phyloP scores from a whole-genome alignment of 2,329 filamentous ascomycete genomes.

The Exophiala calicioides region DNA sequence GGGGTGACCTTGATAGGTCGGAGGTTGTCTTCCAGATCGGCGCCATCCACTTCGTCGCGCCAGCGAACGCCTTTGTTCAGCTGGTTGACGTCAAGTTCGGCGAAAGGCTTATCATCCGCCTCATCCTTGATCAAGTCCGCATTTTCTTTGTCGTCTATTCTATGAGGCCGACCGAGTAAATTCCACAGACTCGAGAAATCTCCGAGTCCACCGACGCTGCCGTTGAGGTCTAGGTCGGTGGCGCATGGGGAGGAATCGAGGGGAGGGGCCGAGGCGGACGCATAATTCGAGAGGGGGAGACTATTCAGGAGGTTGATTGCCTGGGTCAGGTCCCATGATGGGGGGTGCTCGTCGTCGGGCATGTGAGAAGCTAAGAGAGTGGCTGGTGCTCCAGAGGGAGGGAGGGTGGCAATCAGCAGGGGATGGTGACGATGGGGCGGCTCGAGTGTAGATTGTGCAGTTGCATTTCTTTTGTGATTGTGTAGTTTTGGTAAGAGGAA shows the following conservation, averaged over 20 bases:
- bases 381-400: conserved; percentile 6
- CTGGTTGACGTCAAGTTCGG: conserved; percentile 22
- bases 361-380: conserved; percentile 15
- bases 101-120: conserved; percentile 22
- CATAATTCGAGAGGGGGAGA: conserved; percentile 12
- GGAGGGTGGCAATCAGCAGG: conserved; percentile 22
- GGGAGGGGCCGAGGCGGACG: not conserved
- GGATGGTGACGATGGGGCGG: conserved; percentile 11
- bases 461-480: conserved; percentile 12
- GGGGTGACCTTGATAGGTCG: conserved; percentile 20
- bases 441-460: conserved; percentile 4
- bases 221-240: conserved; percentile 12
- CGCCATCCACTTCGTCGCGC: conserved; percentile 36
- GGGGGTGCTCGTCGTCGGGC: conserved; percentile 18
- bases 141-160: conserved; percentile 8
- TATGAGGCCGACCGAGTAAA: conserved; percentile 32
- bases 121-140: conserved; percentile 22
- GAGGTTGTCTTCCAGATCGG: conserved; percentile 35
- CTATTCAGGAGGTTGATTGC: conserved; percentile 47
- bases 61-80: conserved; percentile 35
- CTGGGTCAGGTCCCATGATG: conserved; percentile 47
- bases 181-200: conserved; percentile 48
- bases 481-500: not conserved
- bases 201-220: conserved; percentile 37
- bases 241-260: not conserved